phyloP scores from a whole-genome alignment of 2,329 filamentous ascomycete species.

The Pseudonectria buxi region DNA sequence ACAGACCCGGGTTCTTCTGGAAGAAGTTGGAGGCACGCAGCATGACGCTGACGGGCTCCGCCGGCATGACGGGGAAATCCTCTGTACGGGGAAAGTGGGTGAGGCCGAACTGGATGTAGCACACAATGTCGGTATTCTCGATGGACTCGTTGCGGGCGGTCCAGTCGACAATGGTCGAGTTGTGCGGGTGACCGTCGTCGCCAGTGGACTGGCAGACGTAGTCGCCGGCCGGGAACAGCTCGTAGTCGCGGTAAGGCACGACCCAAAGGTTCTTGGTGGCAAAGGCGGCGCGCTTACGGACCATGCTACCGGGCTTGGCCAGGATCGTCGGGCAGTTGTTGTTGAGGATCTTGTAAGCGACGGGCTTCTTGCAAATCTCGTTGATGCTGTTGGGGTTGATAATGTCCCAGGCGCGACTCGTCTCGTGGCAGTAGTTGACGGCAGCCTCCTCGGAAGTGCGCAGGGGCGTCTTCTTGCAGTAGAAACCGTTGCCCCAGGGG shows the following conservation, averaged over 20 bases:
- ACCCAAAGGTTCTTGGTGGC: conserved; percentile 44
- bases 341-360: conserved; percentile 84
- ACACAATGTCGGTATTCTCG: conserved; percentile 77
- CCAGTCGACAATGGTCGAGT: conserved; percentile 67
- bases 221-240: conserved; percentile 78
- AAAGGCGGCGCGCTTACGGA: conserved; percentile 85
- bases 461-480: conserved; percentile 74
- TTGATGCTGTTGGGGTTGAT: conserved; percentile 76
- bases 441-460: conserved; percentile 60
- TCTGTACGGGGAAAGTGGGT: conserved; percentile 86
- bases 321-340: conserved; percentile 72
- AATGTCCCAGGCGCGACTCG: conserved; percentile 84
- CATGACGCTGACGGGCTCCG: conserved; percentile 75
- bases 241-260: conserved; percentile 61
- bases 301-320: conserved; percentile 75
- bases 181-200: conserved; percentile 50
- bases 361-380: conserved; percentile 76
- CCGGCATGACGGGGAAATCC: conserved; percentile 89
- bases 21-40: conserved; percentile 81
- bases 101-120: conserved; percentile 91
- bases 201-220: conserved; percentile 86
- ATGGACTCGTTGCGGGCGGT: conserved; percentile 66
- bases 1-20: conserved; percentile 67
- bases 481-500: conserved; percentile 85
- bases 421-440: conserved; percentile 74